Percentiles rank a stretch among this genome's conserved stretches.
Evolutionary conservation across 768 basidiomycete species (phyloP).

Genomic region (Candolleomyces aberdarensis): DNA sequence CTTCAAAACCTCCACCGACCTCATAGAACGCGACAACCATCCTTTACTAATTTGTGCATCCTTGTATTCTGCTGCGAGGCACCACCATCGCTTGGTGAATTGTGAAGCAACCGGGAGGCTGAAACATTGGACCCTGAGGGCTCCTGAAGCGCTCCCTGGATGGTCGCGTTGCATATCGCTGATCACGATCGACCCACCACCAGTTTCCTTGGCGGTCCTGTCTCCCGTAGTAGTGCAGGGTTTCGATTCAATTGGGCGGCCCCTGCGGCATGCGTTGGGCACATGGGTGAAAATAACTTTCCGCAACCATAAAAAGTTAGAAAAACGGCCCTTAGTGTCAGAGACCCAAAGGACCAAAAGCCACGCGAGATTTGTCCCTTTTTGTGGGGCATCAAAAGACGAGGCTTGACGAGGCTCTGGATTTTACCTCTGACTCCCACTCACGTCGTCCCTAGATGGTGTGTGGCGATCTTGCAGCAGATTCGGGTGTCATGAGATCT

Average conservation of each 20-base stretch:
- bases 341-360: not conserved
- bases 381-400: conserved; percentile 2
- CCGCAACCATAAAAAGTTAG: too few relatives aligned
- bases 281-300: too few relatives aligned
- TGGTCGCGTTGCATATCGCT: too few relatives aligned
- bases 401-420: not conserved
- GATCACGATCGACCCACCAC: too few relatives aligned
- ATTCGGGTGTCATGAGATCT: not conserved
- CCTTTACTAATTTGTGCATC: not conserved
- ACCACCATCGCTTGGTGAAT: not conserved
- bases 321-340: not conserved
- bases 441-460: not conserved
- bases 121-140: too few relatives aligned
- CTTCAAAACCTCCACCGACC: not conserved
- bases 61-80: not conserved
- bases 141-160: too few relatives aligned
- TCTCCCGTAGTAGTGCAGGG: too few relatives aligned
- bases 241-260: too few relatives aligned
- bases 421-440: not conserved
- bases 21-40: not conserved
- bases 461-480: not conserved
- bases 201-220: too few relatives aligned
- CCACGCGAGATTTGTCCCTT: not conserved
- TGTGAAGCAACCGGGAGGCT: not conserved
- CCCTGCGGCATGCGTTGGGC: too few relatives aligned